Base-by-base conservation (phyloP, 805 yeast species). In the Ogataea angusta region DNA sequence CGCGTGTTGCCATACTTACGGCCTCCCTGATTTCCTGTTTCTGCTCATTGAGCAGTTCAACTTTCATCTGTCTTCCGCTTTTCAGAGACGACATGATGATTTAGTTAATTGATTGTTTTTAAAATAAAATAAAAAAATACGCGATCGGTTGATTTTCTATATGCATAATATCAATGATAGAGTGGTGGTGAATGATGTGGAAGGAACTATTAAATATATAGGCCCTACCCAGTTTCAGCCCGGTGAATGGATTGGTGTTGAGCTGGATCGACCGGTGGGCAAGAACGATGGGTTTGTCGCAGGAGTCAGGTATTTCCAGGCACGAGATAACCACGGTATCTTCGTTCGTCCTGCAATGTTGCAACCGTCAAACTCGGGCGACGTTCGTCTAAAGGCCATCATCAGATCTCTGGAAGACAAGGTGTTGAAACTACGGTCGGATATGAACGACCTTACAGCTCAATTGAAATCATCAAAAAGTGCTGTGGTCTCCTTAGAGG, bases 11-110 rank as follows among this genome's bases (percentile, higher is more conserved):
- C 13, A 19, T 19, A 64, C 72, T 51, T 61, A 67, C 71, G 2
- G 97, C 97, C 58, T 90, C 97, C 46, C 88, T 72, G 50, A 90
- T 87, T 59, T 91, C 96, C 56, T 85, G 93, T 51, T 83, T 84
- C 59, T 89, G 95, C 54, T 89, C 96, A 41, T 85, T 87, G 45
- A 86, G 67, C 30, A 89, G 69, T 53, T 87, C 95, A 31, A 69
- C 70, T 52, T 76, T 78, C 56, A 76, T 63, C 52, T 68, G 79
- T 43, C 65, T 51, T 9, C 51, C 47, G 13, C 48, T 47, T 31
- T 56, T 56, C 14, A 38, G 48, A 30, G 51, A 38, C 25, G 56
- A 25, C 42, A 38, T 38, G 28, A 31, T 28, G 21, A 28, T 27
- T 32, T 24, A 23, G 27, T 6, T 31, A 17, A 12, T 27, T 27